Evolutionary conservation across 768 basidiomycete genomes (phyloP).

Genomic region (Phanerochaete carnosa): DNA sequence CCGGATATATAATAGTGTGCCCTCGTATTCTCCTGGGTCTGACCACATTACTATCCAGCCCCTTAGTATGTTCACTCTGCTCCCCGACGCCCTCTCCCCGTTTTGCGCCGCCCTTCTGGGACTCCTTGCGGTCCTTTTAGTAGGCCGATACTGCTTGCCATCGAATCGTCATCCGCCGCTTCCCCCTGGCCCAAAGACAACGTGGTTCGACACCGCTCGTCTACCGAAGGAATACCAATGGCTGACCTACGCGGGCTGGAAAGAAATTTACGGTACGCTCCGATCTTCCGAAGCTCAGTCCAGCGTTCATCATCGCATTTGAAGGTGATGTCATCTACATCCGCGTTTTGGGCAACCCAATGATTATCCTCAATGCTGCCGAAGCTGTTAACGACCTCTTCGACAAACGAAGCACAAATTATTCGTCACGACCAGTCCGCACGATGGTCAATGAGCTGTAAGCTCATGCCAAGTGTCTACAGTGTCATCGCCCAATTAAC

Average conservation of each 20-base stretch:
- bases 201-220: conserved; percentile 31
- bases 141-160: background rate
- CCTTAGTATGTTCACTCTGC: background rate
- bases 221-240: conserved; percentile 39
- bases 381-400: conserved; percentile 40
- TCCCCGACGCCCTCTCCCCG: background rate
- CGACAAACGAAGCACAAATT: conserved; percentile 41
- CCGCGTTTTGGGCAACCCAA: conserved; percentile 40
- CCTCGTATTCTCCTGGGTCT: too few relatives aligned
- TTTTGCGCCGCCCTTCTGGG: background rate
- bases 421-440: conserved; percentile 29
- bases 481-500: background rate
- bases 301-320: background rate
- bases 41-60: too few relatives aligned
- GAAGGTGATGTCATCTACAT: conserved; percentile 47
- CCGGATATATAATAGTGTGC: too few relatives aligned
- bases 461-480: background rate
- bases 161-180: background rate
- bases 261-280: conserved; percentile 33
- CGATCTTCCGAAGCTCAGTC: background rate
- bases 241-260: conserved; percentile 45
- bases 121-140: background rate
- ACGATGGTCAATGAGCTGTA: conserved; percentile 16
- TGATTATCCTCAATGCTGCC: conserved; percentile 44
- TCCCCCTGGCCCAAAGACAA: conserved; percentile 42